Percentiles rank a stretch among this genome's conserved stretches.
phyloP scores from a whole-genome alignment of 331 rosid species.

The Malus hybrid region DNA sequence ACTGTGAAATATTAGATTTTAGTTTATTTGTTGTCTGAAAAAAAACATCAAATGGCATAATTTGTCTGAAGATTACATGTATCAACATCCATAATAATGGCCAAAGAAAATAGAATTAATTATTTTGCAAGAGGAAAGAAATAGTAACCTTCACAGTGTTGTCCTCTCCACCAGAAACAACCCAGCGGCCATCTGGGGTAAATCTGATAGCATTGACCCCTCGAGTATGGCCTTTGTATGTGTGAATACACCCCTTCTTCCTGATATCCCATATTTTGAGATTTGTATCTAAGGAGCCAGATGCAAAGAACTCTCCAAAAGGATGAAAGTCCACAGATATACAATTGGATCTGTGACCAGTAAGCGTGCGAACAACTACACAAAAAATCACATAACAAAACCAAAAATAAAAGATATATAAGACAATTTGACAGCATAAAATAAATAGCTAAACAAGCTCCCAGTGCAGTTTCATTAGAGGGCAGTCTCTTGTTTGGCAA shows the following conservation, averaged over 20 bases:
- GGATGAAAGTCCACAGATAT: slow-evolving; percentile 97
- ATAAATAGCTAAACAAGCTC: background rate
- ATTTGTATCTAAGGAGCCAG: slow-evolving; percentile 94
- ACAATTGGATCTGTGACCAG: slow-evolving; percentile 97
- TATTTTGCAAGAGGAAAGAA: background rate
- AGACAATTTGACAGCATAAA: background rate
- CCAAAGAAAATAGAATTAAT: background rate
- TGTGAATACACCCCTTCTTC: slow-evolving; percentile 97
- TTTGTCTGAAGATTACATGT: background rate
- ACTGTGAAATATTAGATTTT: slow-evolving; percentile 31
- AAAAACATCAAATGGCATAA: background rate
- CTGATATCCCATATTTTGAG: slow-evolving; percentile 98
- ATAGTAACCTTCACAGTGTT: slow-evolving; percentile 85
- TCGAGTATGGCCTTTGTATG: slow-evolving; percentile 98
- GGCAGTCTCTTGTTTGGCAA: background rate
- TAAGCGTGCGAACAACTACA: slow-evolving; percentile 95
- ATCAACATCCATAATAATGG: background rate
- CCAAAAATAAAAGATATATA: background rate
- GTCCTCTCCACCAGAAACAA: slow-evolving; percentile 99
- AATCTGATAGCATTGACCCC: slow-evolving; percentile 97
- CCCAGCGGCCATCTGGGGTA: slow-evolving; percentile 99
- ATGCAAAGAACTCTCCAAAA: slow-evolving; percentile 97
- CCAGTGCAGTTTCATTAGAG: background rate
- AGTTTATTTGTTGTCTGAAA: background rate
- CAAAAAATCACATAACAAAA: slow-evolving; percentile 15